Base-by-base conservation (phyloP, 2,329 filamentous ascomycete genomes). In the Leptographium radiaticola region DNA sequence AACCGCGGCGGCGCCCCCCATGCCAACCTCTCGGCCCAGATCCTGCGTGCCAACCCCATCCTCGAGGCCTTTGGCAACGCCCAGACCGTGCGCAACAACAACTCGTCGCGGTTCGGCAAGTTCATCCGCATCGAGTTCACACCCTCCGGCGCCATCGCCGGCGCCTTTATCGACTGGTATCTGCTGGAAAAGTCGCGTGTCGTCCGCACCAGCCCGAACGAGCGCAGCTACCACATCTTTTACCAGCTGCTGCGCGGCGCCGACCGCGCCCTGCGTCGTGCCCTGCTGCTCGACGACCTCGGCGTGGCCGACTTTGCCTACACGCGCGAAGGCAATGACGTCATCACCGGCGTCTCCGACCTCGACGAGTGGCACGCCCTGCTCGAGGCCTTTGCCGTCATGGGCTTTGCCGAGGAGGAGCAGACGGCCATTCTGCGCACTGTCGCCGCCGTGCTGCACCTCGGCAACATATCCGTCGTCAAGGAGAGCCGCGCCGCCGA, bases 161-260 rank as follows among this genome's bases (percentile, higher is more conserved):
- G 94, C 39, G 93, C 93, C 25, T 96, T 89, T 70, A 97, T 98
- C 60, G 90, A 98, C 67, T 98, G 93, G 93, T 98, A 97, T 68
- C 76, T 98, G 0, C 74, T 98, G 15, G 93, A 98, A 65, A 98
- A 98, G 69, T 98, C 93, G n/a, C 81, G 93, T 61, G 93, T 98
- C 9, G 91, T 98, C 20, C 84, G 84, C 44, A 80, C 95, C 57
- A 95, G 94, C 64, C 66, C 80, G 0, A 86, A 89, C 54, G 93
- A 98, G 71, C 83, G 93, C 53, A 98, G 94, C 64, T 98, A 98
- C 66, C 93, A 98, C 67, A 77, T 98, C 54, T 98, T 98, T 68
- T 98, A 98, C 65, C 94, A 98, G 68, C 76, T 98, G 16, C 74
- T 98, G 5, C 87, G 86, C 60, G 93, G 94, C 30, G 89, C 90